phyloP scores from a whole-genome alignment of 176 grass and related monocot genomes.

The Alopecurus myosuroides region DNA sequence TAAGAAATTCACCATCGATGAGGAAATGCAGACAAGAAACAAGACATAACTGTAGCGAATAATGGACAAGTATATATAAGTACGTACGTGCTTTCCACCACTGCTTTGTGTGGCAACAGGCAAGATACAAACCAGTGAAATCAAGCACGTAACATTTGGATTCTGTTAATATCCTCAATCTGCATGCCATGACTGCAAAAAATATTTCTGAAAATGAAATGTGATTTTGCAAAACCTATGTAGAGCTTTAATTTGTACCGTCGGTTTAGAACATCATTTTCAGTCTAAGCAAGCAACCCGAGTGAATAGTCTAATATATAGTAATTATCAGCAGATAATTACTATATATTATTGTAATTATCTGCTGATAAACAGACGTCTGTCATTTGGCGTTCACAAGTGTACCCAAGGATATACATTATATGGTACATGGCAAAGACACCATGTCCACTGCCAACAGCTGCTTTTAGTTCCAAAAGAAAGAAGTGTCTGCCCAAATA shows the following conservation, averaged over 20 bases:
- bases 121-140: constrained; percentile 82
- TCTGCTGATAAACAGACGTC: no score
- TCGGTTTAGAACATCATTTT: constrained; percentile 92
- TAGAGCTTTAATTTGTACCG: constrained; percentile 40
- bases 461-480: no score
- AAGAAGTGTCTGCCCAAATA: no score
- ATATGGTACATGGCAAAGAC: no score
- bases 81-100: constrained; percentile 57
- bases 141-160: constrained; percentile 80
- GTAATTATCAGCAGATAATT: background rate
- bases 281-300: constrained; percentile 82
- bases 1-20: constrained; percentile 13
- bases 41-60: background rate
- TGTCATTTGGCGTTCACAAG: no score
- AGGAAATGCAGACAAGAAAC: background rate
- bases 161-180: constrained; percentile 78
- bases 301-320: no score
- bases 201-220: background rate
- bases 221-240: no score
- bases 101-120: constrained; percentile 51
- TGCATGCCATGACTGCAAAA: constrained; percentile 25
- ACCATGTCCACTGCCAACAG: no score
- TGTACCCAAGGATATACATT: no score
- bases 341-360: background rate
- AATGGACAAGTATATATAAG: background rate